A percentile compares a stretch with the other conserved stretches of the same genome.
Evolutionary conservation across 257 asterid species (phyloP).

Genomic region (Craterostigma plantagineum): DNA sequence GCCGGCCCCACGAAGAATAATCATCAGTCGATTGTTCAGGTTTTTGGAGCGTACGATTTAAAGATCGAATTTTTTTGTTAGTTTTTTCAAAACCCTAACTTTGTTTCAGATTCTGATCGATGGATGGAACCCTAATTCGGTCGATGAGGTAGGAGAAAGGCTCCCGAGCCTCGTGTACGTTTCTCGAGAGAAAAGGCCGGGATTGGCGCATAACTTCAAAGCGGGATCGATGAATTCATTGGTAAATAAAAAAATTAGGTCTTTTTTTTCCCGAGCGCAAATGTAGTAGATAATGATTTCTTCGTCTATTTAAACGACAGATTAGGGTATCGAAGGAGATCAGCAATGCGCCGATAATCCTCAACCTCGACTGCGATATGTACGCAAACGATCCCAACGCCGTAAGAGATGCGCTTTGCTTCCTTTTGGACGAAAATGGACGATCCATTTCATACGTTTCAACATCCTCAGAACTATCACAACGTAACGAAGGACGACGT

Average conservation of each 20-base stretch:
- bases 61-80: too few relatives aligned
- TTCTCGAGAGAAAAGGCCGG: conserved; percentile 4
- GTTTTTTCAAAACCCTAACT: too few relatives aligned
- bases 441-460: too few relatives aligned
- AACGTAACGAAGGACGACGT: too few relatives aligned
- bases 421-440: conserved; percentile 4
- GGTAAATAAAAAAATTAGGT: background rate
- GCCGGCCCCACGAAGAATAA: too few relatives aligned
- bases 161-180: conserved; percentile 1
- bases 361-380: conserved; percentile 87
- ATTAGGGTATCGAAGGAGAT: conserved; percentile 56
- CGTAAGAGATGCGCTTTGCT: conserved; percentile 47
- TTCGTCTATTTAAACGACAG: conserved; percentile 14
- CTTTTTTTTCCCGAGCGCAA: too few relatives aligned
- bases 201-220: conserved; percentile 1
- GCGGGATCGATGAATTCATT: background rate
- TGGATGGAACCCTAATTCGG: background rate
- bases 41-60: too few relatives aligned
- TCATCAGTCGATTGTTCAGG: too few relatives aligned
- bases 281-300: too few relatives aligned
- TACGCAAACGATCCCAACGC: conserved; percentile 60
- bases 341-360: conserved; percentile 70
- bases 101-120: conserved; percentile 15
- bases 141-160: background rate
- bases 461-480: too few relatives aligned